Conservation (phyloP, 139 green algal species). For the Zygnema circumcarinatum region DNA sequence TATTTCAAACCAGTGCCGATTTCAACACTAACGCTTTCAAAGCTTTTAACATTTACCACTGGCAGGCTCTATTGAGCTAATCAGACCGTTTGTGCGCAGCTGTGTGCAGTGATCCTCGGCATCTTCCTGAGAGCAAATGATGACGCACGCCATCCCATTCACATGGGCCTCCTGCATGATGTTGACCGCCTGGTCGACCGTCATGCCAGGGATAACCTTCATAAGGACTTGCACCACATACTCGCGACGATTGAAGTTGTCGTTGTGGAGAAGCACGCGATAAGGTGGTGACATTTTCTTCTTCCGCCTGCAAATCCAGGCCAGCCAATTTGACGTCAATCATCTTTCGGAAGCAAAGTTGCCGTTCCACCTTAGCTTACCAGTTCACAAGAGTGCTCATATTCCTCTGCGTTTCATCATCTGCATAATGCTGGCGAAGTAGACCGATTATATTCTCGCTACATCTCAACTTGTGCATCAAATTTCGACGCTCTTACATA, state of each 20-base stretch:
- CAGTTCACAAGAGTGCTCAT: neutral
- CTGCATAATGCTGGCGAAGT: too few species aligned
- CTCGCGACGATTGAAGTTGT: slow-evolving; percentile 90
- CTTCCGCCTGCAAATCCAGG: slow-evolving; percentile 30
- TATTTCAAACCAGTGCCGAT: too few species aligned
- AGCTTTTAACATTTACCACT: too few species aligned
- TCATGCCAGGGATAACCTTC: slow-evolving; percentile 78
- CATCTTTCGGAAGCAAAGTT: neutral
- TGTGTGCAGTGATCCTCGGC: slow-evolving; percentile 86
- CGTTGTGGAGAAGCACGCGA: slow-evolving; percentile 90
- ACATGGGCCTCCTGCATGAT: slow-evolving; percentile 85
- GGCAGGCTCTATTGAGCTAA: slow-evolving; percentile 81
- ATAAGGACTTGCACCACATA: slow-evolving; percentile 90
- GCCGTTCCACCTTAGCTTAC: neutral
- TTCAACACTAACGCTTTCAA: too few species aligned
- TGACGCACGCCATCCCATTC: slow-evolving; percentile 82
- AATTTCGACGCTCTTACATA: too few species aligned
- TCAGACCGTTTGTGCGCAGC: slow-evolving; percentile 85
- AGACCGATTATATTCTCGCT: neutral
- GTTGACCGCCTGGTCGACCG: slow-evolving; percentile 85
- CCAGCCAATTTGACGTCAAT: neutral
- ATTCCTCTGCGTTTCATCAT: neutral
- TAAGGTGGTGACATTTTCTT: slow-evolving; percentile 79
- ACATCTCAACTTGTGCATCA: neutral
- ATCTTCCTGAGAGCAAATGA: slow-evolving; percentile 81